Conservation (phyloP, 2,329 filamentous ascomycete genomes). For the Helotiales sp. region DNA sequence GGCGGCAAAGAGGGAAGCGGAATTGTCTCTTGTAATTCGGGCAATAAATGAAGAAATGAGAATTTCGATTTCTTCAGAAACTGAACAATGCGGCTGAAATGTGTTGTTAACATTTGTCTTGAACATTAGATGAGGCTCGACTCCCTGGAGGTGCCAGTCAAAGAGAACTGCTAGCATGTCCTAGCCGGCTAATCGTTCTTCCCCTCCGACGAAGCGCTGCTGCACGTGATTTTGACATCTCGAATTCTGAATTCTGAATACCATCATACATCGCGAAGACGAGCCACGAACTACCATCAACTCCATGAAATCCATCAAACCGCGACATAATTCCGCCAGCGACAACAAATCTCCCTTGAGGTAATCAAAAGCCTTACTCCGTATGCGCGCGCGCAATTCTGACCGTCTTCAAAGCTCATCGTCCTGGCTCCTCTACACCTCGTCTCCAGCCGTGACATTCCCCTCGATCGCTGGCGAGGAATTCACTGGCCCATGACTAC, state of each 20-base stretch:
- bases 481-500: conserved; percentile 56
- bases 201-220: not conserved
- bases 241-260: conserved; percentile 14
- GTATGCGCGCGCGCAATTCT: not conserved
- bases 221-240: conserved; percentile 20
- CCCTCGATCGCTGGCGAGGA: conserved; percentile 57
- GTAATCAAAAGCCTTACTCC: not conserved
- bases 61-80: too few species aligned
- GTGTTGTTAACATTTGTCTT: not conserved
- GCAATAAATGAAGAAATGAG: too few species aligned
- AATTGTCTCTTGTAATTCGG: too few species aligned
- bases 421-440: conserved; percentile 57
- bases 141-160: not conserved
- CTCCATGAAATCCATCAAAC: conserved; percentile 16
- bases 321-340: conserved; percentile 5
- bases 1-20: too few species aligned
- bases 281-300: conserved; percentile 6
- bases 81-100: too few species aligned
- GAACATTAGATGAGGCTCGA: not conserved
- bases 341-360: not conserved
- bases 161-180: not conserved
- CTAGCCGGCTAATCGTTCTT: not conserved
- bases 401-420: conserved; percentile 12
- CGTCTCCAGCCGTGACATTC: conserved; percentile 51
- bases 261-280: conserved; percentile 14